Base-by-base conservation (phyloP, 2,329 filamentous ascomycete genomes). In the Chaetoscypha palmicola region DNA sequence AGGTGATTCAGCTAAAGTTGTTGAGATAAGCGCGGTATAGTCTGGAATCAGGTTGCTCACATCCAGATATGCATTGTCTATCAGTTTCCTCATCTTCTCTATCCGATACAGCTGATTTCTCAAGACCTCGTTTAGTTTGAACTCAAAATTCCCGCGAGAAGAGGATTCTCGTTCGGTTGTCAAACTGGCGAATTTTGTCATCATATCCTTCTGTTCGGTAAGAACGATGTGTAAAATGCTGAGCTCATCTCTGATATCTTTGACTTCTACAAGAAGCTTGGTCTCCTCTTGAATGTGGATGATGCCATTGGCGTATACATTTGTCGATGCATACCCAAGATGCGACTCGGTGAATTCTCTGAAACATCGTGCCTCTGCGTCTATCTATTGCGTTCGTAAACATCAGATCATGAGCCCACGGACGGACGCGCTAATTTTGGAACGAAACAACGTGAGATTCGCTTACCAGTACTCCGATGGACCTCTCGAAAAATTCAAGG, bases 201-300 rank as follows among this genome's bases (percentile, higher is more conserved):
- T n/a, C 19, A 34, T 12, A 5, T 31, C 20, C 21, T 22, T 16
- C 19, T 33, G 28, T 2, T 41, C 28, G 2, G 16, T 24, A 12
- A 41, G 5, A 2, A 41, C n/a, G 16, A 14, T 23, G n/a, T 23
- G 20, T 4, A 41, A 10, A 7, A 41, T 41, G 9, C 26, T 34
- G 19, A 41, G 11, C 12, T 41, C 38, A 16, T 41, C 38, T 4
- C 38, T 19, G 19, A 41, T 41, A 34, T 41, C 38, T n/a, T 41
- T 41, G 1, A 34, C 11, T 16, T 41, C 38, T 10, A 20, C 38
- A 16, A 41, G 30, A 11, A 41, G 14, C 8, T n/a, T 17, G 5
- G 28, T 41, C 10, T 33, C 38, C 4, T 23, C 24, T 19, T 14
- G 17, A 2, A 41, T 22, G n/a, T 34, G n/a, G 11, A 40, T 11